These are phyloP conservation scores for Monosporascus sp. DNA, from an alignment of 2,329 filamentous ascomycete species.

Conservation along the genomic window DNA sequence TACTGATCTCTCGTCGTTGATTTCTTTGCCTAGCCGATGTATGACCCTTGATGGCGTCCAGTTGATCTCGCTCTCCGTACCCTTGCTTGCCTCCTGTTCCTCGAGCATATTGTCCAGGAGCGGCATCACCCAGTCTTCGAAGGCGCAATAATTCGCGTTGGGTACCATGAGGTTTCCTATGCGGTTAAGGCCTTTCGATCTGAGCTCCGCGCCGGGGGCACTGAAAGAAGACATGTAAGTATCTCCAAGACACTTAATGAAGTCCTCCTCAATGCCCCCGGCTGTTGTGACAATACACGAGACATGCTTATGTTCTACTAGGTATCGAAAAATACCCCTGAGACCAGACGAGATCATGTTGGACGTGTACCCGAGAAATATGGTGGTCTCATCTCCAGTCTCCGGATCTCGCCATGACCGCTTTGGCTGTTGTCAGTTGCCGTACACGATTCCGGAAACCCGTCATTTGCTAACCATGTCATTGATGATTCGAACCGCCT, in stretches of 20 bases:
- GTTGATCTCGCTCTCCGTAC: slow-evolving; percentile 60
- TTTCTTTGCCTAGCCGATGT: slow-evolving; percentile 83
- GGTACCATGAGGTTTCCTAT: slow-evolving; percentile 95
- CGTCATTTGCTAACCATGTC: slow-evolving; percentile 66
- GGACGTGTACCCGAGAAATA: slow-evolving; percentile 96
- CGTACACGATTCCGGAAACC: slow-evolving; percentile 10
- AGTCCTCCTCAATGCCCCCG: slow-evolving; percentile 92
- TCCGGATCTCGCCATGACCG: slow-evolving; percentile 77
- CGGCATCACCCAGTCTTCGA: slow-evolving; percentile 96
- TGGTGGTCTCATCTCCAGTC: slow-evolving; percentile 75
- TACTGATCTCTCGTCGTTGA: slow-evolving; percentile 85
- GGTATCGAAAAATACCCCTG: slow-evolving; percentile 83
- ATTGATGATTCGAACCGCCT: slow-evolving; percentile 87
- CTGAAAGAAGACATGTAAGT: slow-evolving; percentile 90
- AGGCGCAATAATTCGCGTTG: slow-evolving; percentile 95
- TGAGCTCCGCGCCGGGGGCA: slow-evolving; percentile 69
- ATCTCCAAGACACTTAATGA: slow-evolving; percentile 94
- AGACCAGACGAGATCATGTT: slow-evolving; percentile 97
- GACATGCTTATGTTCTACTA: slow-evolving; percentile 89
- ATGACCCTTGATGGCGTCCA: slow-evolving; percentile 97
- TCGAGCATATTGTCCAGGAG: slow-evolving; percentile 92
- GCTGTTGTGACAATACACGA: slow-evolving; percentile 93
- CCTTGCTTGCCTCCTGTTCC: slow-evolving; percentile 80
- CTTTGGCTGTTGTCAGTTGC: slow-evolving; percentile 33
- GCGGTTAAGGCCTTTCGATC: slow-evolving; percentile 83